Evolutionary conservation across 2,329 filamentous ascomycete genomes (phyloP), one percentile per base, ranked within the genome.

Genomic region (Cercospora sojina): DNA sequence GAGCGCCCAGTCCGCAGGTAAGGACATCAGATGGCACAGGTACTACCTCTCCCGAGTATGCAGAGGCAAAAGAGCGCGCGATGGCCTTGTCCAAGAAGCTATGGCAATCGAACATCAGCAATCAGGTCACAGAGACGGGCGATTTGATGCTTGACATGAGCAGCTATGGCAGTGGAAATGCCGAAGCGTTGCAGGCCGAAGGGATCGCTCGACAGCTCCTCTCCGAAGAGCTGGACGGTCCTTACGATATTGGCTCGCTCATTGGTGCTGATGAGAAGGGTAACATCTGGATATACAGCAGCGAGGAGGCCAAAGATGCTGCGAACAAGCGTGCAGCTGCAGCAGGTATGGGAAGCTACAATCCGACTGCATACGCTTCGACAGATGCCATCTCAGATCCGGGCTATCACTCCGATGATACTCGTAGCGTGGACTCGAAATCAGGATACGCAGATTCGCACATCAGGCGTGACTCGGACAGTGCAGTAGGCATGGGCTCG

Each of bases 271-370:
- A 99, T 76, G 93, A 96, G 75, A 88, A 95, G 67, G 95, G 95
- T 6, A 99, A 99, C 74, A 84, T 99, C n/a, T 98, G 95, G 94
- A 98, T 99, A 71, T 99, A 99, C 81, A 95, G 93, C 80, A 98
- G 93, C 74, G 93, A 98, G 78, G 93, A 97, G 75, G 93, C 95
- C 25, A 98, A 97, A 76, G 90, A 95, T 74, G 90, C 91, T 6
- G 94, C 94, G 32, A 90, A 90, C 81, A 89, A 90, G 41, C 83
- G 84, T 73, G 83, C 84, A 2, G 60, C 47, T 35, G 69, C 73
- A 35, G 56, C 69, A 59, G 73, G 81, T 1, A 76, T 88, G 67
- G 82, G 82, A 27, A 80, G 82, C 3, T 79, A 89, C 69, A 82
- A 84, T 59, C 80, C 83, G 3, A 78, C 80, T 12, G 81, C 80